These are phyloP conservation scores for Penicillium occitanis DNA, from an alignment of 2,329 filamentous ascomycete species.

Conservation along the genomic window DNA sequence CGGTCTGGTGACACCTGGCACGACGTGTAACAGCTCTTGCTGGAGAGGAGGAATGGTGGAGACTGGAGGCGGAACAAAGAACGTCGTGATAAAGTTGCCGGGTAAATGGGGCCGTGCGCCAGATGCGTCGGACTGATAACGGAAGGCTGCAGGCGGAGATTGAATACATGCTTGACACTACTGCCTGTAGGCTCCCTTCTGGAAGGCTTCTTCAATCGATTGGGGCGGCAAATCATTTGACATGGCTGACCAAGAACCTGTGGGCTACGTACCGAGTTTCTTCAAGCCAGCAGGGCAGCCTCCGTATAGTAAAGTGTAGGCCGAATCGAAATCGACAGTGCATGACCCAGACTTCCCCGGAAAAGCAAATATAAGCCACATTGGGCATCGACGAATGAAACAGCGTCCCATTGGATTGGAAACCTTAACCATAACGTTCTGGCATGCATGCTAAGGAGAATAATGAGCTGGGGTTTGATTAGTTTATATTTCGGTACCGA, in stretches of 20 bases:
- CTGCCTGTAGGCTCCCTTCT: background rate
- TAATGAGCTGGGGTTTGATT: background rate
- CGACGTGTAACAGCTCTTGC: background rate
- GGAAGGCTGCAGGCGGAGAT: slow-evolving; percentile 1
- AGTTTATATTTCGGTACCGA: background rate
- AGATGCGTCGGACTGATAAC: background rate
- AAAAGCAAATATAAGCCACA: slow-evolving; percentile 6
- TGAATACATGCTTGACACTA: background rate
- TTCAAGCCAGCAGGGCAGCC: background rate
- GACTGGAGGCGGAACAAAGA: background rate
- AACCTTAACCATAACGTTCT: background rate
- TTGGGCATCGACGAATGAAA: background rate
- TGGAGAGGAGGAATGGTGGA: background rate
- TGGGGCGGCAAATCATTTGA: background rate
- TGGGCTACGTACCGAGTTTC: background rate
- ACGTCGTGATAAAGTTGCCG: slow-evolving; percentile 11
- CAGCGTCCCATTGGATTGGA: background rate
- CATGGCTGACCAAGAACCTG: background rate
- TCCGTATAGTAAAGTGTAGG: background rate
- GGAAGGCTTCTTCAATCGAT: background rate
- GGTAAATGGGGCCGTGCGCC: slow-evolving; percentile 5
- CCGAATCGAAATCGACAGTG: background rate
- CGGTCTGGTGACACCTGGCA: background rate
- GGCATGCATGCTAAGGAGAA: background rate
- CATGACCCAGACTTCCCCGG: background rate